Evolutionary conservation across 805 yeast genomes (phyloP), one percentile per base, ranked within the genome.

Genomic region (Candida maesae): DNA sequence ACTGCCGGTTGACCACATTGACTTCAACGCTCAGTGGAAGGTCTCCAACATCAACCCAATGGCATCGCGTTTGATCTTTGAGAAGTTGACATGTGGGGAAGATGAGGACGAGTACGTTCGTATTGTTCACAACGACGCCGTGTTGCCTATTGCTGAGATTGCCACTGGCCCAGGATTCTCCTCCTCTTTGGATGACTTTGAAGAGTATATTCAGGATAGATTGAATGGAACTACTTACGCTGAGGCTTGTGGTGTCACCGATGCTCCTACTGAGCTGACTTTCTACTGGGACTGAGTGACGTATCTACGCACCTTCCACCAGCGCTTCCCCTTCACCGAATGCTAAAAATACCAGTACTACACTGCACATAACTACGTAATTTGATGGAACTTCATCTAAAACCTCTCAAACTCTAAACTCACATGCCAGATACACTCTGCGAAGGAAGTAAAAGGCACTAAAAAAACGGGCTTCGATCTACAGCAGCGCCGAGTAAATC

Each of bases 51-150:
- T 74, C 39, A 67, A 66, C n/a, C 81, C 81, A 33, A 73, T 73
- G 79, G 79, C 77, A 9, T 71, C 71, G 2, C 63, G 74, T 40
- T 52, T 72, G 12, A 59, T 70, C 13, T 46, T 73, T 26, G 81
- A 76, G 56, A 64, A 74, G 44, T 52, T 74, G 35, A 47, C 45
- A 34, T 74, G 78, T 54, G 36, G 46, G 20, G 44, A 46, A 8
- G 58, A 59, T 5, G 47, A 50, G 14, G 45, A 33, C 11, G 41
- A 43, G 12, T 74, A 58, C 50, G 71, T 76, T 10, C 65, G 79
- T 48, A 55, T 63, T 14, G 50, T 71, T 8, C 47, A 71, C 19
- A 74, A 74, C 51, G 78, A 74, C 41, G 75, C 78, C 2, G 76
- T 74, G 13, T 52, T 70, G 31, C 79, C 79, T 17, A 52, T 70